Conservation (phyloP, 768 basidiomycete species). For the Tylopilus rubrobrunneus region DNA sequence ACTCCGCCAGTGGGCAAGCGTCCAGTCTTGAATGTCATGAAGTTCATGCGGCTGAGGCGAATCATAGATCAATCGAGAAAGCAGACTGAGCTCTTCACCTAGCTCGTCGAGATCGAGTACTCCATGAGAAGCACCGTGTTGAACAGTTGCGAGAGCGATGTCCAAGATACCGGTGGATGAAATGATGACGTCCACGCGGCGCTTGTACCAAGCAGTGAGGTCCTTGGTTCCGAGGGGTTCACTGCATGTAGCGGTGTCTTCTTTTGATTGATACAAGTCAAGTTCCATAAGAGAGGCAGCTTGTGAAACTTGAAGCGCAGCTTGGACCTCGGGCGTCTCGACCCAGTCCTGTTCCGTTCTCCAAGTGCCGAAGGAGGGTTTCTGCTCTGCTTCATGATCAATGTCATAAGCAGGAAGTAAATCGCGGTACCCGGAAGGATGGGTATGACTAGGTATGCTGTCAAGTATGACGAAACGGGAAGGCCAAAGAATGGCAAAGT, state of each 20-base stretch:
- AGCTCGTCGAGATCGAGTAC: slow-evolving; percentile 76
- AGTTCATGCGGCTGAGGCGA: slow-evolving; percentile 44
- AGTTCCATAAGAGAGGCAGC: slow-evolving; percentile 8
- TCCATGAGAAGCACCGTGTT: slow-evolving; percentile 81
- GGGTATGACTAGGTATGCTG: slow-evolving; percentile 67
- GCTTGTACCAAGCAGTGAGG: slow-evolving; percentile 72
- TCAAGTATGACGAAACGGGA: slow-evolving; percentile 68
- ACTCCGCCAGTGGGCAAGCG: slow-evolving; percentile 65
- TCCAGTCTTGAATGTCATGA: slow-evolving; percentile 61
- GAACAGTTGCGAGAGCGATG: slow-evolving; percentile 71
- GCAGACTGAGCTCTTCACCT: slow-evolving; percentile 87
- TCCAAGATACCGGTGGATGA: slow-evolving; percentile 71
- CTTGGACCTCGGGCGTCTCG: slow-evolving; percentile 44
- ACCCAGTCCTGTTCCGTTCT: slow-evolving; percentile 56
- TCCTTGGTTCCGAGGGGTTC: slow-evolving; percentile 24
- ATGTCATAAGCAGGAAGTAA: slow-evolving; percentile 63
- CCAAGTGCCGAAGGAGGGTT: slow-evolving; percentile 37
- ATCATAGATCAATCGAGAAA: slow-evolving; percentile 87
- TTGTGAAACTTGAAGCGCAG: slow-evolving; percentile 36
- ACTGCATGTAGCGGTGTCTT: slow-evolving; percentile 2
- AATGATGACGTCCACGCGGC: slow-evolving; percentile 60
- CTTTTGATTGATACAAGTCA: slow-evolving; percentile 10
- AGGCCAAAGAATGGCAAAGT: slow-evolving; percentile 59
- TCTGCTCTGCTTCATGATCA: slow-evolving; percentile 41
- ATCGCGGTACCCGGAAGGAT: slow-evolving; percentile 57